Evolutionary conservation across 768 basidiomycete genomes (phyloP).

Genomic region (Leucosporidium scottii): DNA sequence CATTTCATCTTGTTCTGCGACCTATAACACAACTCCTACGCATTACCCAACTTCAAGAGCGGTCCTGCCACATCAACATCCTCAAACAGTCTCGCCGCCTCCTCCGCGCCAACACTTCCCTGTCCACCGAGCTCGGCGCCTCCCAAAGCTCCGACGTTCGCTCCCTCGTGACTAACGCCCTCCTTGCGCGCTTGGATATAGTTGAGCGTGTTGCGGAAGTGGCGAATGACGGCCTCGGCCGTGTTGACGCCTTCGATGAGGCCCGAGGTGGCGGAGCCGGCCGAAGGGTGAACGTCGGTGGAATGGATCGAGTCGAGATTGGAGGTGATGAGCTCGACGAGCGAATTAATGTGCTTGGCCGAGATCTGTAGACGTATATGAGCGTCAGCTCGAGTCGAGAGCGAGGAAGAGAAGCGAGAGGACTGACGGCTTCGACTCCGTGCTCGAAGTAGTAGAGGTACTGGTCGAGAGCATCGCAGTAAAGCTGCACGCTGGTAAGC

Average conservation of each 20-base stretch:
- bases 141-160: not conserved
- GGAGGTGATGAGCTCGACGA: conserved; percentile 89
- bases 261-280: conserved; percentile 63
- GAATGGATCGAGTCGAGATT: conserved; percentile 87
- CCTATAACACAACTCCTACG: not conserved
- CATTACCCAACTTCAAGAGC: conserved; percentile 20
- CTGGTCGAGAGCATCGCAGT: conserved; percentile 90
- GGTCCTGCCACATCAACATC: conserved; percentile 26
- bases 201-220: conserved; percentile 81
- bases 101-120: conserved; percentile 5
- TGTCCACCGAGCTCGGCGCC: not conserved
- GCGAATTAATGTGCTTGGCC: conserved; percentile 90
- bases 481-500: conserved; percentile 90
- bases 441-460: conserved; percentile 95
- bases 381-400: not conserved
- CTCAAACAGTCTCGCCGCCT: conserved; percentile 16
- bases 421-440: conserved; percentile 75
- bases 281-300: conserved; percentile 77
- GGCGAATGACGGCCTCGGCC: conserved; percentile 85
- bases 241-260: conserved; percentile 86
- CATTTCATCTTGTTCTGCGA: no score
- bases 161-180: not conserved
- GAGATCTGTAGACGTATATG: conserved; percentile 55
- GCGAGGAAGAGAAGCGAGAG: no score
- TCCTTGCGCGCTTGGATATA: conserved; percentile 40